These are phyloP conservation scores for Digitaria exilis DNA, from an alignment of 202 grass and related monocot genomes.

Conservation along the genomic window DNA sequence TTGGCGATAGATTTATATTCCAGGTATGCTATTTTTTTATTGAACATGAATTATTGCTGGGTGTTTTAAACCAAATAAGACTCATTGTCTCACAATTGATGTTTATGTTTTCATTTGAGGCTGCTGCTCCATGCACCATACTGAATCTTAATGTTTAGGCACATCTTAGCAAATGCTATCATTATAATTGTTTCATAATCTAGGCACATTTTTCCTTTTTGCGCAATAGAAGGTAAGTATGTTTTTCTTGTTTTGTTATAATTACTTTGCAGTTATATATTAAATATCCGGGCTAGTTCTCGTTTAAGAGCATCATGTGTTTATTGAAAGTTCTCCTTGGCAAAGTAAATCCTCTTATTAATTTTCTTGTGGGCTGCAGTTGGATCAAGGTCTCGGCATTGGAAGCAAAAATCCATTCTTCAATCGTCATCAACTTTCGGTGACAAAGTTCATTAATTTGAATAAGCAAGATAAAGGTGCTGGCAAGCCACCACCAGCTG, in stretches of 20 bases:
- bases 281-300: neutral
- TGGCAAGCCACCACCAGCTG: constrained; percentile 73
- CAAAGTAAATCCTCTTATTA: neutral
- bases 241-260: neutral
- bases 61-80: constrained; percentile 1
- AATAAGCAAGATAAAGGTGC: constrained; percentile 75
- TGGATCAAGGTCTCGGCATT: constrained; percentile 94
- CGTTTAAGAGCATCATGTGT: neutral
- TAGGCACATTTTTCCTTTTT: too few species aligned
- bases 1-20: constrained; percentile 88
- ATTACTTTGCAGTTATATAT: neutral
- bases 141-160: neutral
- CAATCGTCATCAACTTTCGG: constrained; percentile 83
- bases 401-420: constrained; percentile 91
- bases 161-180: neutral
- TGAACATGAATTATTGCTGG: neutral
- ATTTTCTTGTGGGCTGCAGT: constrained; percentile 49
- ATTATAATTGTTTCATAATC: neutral
- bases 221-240: neutral
- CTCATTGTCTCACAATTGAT: neutral
- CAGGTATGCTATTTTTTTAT: constrained; percentile 52
- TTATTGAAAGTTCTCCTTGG: neutral
- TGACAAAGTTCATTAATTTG: constrained; percentile 83
- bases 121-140: neutral
- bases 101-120: neutral